Conservation (phyloP, 345 rosid genomes). For the Ceriops zippeliana region DNA sequence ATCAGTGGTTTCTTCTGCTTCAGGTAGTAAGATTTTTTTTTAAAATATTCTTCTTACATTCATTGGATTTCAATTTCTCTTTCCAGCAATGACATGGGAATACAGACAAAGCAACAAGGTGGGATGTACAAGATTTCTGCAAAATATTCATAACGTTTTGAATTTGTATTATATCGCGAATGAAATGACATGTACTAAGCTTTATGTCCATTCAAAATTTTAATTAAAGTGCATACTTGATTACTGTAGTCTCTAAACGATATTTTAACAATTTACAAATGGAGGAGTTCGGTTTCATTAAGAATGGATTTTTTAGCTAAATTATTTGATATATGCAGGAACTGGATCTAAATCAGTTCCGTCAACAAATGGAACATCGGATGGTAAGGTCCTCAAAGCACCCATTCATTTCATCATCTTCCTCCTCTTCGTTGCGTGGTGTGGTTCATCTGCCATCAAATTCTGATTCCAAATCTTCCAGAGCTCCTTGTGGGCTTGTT, state of each 20-base stretch:
- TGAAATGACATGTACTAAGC: too few relatives aligned
- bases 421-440: conserved; percentile 26
- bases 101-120: too few relatives aligned
- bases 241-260: too few relatives aligned
- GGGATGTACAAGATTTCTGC: not conserved
- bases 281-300: not conserved
- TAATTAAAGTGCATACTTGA: too few relatives aligned
- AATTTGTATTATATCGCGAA: not conserved
- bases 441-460: conserved; percentile 26
- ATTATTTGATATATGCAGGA: conserved; percentile 14
- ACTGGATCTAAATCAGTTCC: conserved; percentile 47
- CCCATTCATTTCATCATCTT: conserved; percentile 28
- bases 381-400: conserved; percentile 28
- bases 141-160: not conserved
- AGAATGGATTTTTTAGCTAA: not conserved
- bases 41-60: too few relatives aligned
- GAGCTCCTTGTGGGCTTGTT: conserved; percentile 2
- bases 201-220: too few relatives aligned
- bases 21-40: conserved; percentile 31
- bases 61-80: too few relatives aligned
- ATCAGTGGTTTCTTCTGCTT: conserved; percentile 34
- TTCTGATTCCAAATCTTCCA: conserved; percentile 24
- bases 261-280: too few relatives aligned
- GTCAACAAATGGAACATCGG: conserved; percentile 38
- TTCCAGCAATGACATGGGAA: too few relatives aligned